phyloP scores from a whole-genome alignment of 1,139 yeast genomes.

The Magnusiomyces paraingens region DNA sequence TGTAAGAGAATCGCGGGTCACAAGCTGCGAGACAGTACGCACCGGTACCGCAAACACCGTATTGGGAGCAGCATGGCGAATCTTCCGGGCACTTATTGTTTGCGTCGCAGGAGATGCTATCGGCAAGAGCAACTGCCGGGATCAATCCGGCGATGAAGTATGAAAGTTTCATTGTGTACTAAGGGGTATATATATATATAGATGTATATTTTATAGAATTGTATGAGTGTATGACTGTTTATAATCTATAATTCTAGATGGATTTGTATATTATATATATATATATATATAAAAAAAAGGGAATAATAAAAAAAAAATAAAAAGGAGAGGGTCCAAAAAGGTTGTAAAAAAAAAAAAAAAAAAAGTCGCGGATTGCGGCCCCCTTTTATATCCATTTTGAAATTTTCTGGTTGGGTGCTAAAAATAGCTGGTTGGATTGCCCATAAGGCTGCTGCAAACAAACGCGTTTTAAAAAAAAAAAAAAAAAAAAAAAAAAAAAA shows the following conservation, averaged over 20 bases:
- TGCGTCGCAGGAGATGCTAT: constrained; percentile 42
- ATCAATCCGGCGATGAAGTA: constrained; percentile 5
- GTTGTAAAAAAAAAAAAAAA: neutral
- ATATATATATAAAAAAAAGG: neutral
- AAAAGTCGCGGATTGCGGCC: neutral
- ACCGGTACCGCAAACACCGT: constrained; percentile 83
- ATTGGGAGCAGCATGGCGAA: constrained; percentile 76
- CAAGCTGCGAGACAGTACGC: constrained; percentile 77
- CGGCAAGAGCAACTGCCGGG: constrained; percentile 19
- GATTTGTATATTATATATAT: neutral
- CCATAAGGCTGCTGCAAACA: neutral
- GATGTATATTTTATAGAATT: neutral
- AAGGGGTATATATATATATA: neutral
- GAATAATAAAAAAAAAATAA: neutral
- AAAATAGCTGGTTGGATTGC: neutral
- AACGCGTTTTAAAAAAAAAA: neutral
- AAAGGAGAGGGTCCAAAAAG: neutral
- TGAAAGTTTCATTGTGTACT: neutral
- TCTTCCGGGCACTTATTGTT: constrained; percentile 58
- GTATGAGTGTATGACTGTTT: neutral
- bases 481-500: neutral
- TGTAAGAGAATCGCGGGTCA: constrained; percentile 60
- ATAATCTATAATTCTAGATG: neutral
- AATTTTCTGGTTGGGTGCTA: neutral
- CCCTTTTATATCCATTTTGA: neutral